Evolutionary conservation across 768 basidiomycete species (phyloP).

Genomic region (Boletellus ananiceps): DNA sequence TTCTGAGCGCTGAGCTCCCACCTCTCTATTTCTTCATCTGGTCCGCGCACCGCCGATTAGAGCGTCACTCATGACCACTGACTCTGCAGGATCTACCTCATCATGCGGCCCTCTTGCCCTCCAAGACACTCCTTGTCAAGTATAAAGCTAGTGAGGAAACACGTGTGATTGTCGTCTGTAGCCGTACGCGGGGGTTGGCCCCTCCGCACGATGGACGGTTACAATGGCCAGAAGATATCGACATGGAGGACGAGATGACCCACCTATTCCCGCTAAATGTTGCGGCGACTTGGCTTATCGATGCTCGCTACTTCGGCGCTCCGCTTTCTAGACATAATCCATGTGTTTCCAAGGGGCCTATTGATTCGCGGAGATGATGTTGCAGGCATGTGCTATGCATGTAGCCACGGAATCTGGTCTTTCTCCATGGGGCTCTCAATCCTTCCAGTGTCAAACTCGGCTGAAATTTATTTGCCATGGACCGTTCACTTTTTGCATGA

Average conservation of each 20-base stretch:
- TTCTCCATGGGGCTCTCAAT: no score
- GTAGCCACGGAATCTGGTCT: not conserved
- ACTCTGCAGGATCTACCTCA: slow-evolving; percentile 5
- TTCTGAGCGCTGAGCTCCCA: not conserved
- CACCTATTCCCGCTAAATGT: slow-evolving; percentile 18
- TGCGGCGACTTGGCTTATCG: slow-evolving; percentile 4
- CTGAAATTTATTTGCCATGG: not conserved
- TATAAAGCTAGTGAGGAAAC: not conserved
- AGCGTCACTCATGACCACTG: slow-evolving; percentile 1
- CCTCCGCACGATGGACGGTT: slow-evolving; percentile 16
- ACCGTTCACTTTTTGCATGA: not conserved
- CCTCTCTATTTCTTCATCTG: slow-evolving; percentile 13
- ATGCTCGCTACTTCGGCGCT: not conserved
- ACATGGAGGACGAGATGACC: slow-evolving; percentile 16
- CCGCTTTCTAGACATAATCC: not conserved
- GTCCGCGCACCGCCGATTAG: slow-evolving; percentile 12
- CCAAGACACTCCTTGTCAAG: not conserved
- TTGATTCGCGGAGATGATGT: slow-evolving; percentile 25
- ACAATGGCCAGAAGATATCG: slow-evolving; percentile 8
- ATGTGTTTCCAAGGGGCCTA: no score
- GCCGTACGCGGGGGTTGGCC: not conserved
- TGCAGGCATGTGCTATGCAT: slow-evolving; percentile 3
- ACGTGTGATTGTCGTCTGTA: not conserved
- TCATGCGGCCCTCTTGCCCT: not conserved
- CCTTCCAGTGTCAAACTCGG: not conserved